Conservation (phyloP, 768 basidiomycete species). For the Pleurotus platypus region DNA sequence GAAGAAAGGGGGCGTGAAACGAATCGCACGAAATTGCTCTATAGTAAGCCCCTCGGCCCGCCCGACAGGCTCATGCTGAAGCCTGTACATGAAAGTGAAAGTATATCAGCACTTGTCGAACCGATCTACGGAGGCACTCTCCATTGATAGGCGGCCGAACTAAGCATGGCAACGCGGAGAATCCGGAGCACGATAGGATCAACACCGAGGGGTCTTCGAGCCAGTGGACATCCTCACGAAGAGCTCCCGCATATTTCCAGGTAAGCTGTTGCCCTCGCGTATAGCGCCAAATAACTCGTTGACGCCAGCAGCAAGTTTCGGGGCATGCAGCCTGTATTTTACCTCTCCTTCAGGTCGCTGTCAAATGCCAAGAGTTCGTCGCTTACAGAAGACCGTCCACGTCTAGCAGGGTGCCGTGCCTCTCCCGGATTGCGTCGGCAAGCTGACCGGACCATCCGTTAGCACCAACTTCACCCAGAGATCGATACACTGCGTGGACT, state of each 20-base stretch:
- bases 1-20: conserved; percentile 16
- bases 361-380: no score
- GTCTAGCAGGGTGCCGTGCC: conserved; percentile 29
- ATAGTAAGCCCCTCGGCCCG: conserved; percentile 26
- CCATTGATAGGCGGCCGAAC: conserved; percentile 27
- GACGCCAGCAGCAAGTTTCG: conserved; percentile 25
- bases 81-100: conserved; percentile 13
- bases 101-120: neutral
- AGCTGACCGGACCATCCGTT: conserved; percentile 17
- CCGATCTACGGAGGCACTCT: neutral
- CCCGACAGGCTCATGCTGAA: conserved; percentile 28
- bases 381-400: conserved; percentile 35
- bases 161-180: conserved; percentile 23
- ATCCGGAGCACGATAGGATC: conserved; percentile 14
- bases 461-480: no score
- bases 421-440: conserved; percentile 31
- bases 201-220: no score
- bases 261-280: conserved; percentile 22
- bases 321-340: conserved; percentile 21
- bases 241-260: conserved; percentile 31
- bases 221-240: conserved; percentile 18
- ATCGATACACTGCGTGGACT: neutral
- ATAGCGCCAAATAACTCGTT: conserved; percentile 29
- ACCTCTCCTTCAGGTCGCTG: neutral
- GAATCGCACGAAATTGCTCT: conserved; percentile 21